A percentile compares a stretch with the other conserved stretches of the same genome.
These are phyloP conservation scores for Exophiala spinifera DNA, from an alignment of 2,329 filamentous ascomycete genomes.

Conservation along the genomic window DNA sequence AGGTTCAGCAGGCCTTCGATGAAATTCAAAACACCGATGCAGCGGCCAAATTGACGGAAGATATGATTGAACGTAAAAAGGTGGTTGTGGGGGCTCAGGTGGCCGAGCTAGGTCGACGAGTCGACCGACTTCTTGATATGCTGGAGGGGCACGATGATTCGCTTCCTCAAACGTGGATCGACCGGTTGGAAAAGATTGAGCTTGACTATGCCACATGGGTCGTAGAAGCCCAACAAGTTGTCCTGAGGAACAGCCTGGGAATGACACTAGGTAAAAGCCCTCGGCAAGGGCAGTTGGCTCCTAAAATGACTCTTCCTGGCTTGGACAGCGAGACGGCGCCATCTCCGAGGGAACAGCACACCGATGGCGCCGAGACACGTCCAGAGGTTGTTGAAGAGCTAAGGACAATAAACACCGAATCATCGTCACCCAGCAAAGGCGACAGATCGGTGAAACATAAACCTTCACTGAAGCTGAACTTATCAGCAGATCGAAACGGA, in stretches of 20 bases:
- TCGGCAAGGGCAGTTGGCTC: constrained; percentile 23
- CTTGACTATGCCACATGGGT: constrained; percentile 76
- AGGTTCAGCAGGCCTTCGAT: constrained; percentile 36
- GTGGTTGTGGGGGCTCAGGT: constrained; percentile 67
- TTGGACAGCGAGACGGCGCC: constrained; percentile 17
- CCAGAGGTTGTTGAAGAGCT: background rate
- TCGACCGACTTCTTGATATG: constrained; percentile 83
- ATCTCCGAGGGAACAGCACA: constrained; percentile 9
- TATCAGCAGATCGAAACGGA: constrained; percentile 10
- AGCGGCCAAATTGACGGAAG: constrained; percentile 30
- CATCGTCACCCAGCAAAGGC: background rate
- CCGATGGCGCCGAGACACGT: background rate
- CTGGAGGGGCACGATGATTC: constrained; percentile 82
- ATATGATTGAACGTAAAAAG: constrained; percentile 42
- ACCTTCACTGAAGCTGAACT: constrained; percentile 23
- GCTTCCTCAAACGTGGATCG: constrained; percentile 82
- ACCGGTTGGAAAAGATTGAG: constrained; percentile 78
- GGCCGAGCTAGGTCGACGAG: constrained; percentile 62
- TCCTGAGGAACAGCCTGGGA: constrained; percentile 61
- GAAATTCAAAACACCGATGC: constrained; percentile 30
- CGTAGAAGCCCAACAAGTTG: constrained; percentile 68
- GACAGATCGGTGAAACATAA: constrained; percentile 12
- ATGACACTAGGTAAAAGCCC: constrained; percentile 29
- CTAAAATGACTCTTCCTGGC: constrained; percentile 10
- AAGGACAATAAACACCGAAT: background rate